Base-by-base conservation (phyloP, 768 basidiomycete species). In the Phanerochaete sordida region DNA sequence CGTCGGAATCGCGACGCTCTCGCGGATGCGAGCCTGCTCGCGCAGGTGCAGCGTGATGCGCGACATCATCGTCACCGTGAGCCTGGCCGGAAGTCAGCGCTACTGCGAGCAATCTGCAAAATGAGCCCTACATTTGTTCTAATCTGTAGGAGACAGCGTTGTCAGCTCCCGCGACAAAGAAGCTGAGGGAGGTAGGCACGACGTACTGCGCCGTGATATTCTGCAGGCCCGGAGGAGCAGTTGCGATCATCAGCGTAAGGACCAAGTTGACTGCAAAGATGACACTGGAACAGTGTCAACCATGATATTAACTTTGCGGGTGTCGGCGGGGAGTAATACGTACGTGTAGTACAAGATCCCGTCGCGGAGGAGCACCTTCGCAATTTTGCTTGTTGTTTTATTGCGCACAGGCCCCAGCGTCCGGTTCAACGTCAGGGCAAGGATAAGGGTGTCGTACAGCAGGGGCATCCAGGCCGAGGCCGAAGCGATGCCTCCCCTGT, bases 61-160 rank as follows among this genome's bases (percentile, higher is more conserved):
- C 2, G 84, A 86, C 79, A 87, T 85, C 83, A 87, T 88, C 0
- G 84, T 76, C 11, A 87, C 83, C 71, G 81, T 66, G 21, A 67
- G 21, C 19, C 67, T 45, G 4, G 11, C 7, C 2, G 9, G n/a
- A n/a, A n/a, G 51, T 52, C 16, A 33, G 28, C 21, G 12, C 28
- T n/a, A n/a, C n/a, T n/a, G n/a, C n/a, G n/a, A n/a, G n/a, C n/a
- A n/a, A n/a, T n/a, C n/a, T n/a, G n/a, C n/a, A n/a, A n/a, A n/a
- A n/a, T n/a, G n/a, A n/a, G n/a, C n/a, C n/a, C n/a, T n/a, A n/a
- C n/a, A n/a, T n/a, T n/a, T n/a, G n/a, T n/a, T n/a, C n/a, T n/a
- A n/a, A n/a, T n/a, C n/a, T n/a, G n/a, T n/a, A n/a, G n/a, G n/a
- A n/a, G n/a, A n/a, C n/a, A n/a, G n/a, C n/a, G n/a, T n/a, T n/a